Percentiles rank a stretch among this genome's conserved stretches.
Evolutionary conservation across 1,139 yeast species (phyloP).

Genomic region (Debaryomyces subglobosus): DNA sequence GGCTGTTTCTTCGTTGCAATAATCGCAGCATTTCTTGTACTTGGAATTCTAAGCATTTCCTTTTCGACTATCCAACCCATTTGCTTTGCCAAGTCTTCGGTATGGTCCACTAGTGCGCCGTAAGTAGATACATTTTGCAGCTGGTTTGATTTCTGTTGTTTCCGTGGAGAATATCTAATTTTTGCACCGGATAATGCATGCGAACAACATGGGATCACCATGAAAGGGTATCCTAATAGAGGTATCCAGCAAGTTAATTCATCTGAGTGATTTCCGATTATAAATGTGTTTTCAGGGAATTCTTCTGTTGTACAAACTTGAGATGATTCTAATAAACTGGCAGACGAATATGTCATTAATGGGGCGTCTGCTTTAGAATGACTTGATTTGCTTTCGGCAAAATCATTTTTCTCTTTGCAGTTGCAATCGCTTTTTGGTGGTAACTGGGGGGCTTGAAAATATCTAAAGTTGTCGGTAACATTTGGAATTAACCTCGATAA

Average conservation of each 20-base stretch:
- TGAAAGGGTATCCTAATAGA: constrained; percentile 77
- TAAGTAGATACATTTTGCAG: constrained; percentile 57
- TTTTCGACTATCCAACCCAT: constrained; percentile 86
- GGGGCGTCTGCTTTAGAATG: constrained; percentile 25
- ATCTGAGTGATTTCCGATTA: constrained; percentile 95
- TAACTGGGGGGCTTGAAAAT: constrained; percentile 52
- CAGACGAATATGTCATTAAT: constrained; percentile 48
- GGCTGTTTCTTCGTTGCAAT: constrained; percentile 57
- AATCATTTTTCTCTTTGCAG: constrained; percentile 4
- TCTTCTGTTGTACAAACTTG: constrained; percentile 66
- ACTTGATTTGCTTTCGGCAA: constrained; percentile 7
- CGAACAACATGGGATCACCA: constrained; percentile 95
- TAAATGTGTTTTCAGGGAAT: constrained; percentile 69
- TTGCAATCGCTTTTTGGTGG: constrained; percentile 11
- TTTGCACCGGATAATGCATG: constrained; percentile 81
- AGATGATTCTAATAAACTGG: constrained; percentile 54
- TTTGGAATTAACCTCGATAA: constrained; percentile 56
- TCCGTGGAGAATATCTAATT: constrained; percentile 58
- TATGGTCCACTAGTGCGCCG: constrained; percentile 84
- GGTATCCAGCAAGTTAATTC: constrained; percentile 97
- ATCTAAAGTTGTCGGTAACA: constrained; percentile 58
- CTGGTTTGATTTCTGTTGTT: constrained; percentile 11
- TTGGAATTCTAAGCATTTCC: constrained; percentile 90
- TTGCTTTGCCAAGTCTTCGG: constrained; percentile 62
- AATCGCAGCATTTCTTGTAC: constrained; percentile 90